Evolutionary conservation across 2,329 filamentous ascomycete genomes (phyloP).

Genomic region (Grosmannia huntii): DNA sequence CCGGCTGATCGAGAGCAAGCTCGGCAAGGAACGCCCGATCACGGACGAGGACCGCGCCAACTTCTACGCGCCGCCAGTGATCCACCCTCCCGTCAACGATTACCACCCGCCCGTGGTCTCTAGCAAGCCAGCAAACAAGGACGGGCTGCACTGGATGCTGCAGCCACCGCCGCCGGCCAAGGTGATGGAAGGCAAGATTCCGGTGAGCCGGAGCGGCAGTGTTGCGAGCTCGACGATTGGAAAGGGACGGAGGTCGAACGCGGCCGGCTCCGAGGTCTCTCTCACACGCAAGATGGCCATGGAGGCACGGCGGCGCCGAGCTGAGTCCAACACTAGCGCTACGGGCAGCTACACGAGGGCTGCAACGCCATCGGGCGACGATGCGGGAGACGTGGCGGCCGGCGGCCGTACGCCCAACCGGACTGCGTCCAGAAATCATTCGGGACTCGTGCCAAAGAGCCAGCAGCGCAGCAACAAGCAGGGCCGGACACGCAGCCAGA

Average conservation of each 20-base stretch:
- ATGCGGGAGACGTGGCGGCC: slow-evolving; percentile 17
- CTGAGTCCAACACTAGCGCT: slow-evolving; percentile 7
- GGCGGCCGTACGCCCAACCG: slow-evolving; percentile 8
- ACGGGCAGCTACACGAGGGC: background rate
- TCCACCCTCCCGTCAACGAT: slow-evolving; percentile 69
- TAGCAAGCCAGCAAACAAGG: slow-evolving; percentile 54
- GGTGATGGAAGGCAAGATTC: slow-evolving; percentile 79
- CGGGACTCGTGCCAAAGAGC: slow-evolving; percentile 4
- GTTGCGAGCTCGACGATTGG: slow-evolving; percentile 31
- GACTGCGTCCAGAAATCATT: slow-evolving; percentile 12
- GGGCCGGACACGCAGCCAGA: slow-evolving; percentile 5
- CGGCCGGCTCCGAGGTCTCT: slow-evolving; percentile 7
- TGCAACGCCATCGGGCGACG: background rate
- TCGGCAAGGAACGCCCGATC: slow-evolving; percentile 33
- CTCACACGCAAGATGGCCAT: slow-evolving; percentile 7
- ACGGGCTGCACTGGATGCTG: slow-evolving; percentile 79
- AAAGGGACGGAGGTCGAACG: background rate
- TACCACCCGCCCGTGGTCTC: slow-evolving; percentile 75
- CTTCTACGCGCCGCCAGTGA: slow-evolving; percentile 40
- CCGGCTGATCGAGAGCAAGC: slow-evolving; percentile 37
- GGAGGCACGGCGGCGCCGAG: slow-evolving; percentile 8
- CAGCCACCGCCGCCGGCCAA: slow-evolving; percentile 82
- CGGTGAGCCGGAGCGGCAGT: slow-evolving; percentile 50
- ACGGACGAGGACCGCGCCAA: slow-evolving; percentile 38
- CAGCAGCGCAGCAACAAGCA: background rate